Conservation (phyloP, 2,329 filamentous ascomycete species). For the Mycocentrospora acerina region DNA sequence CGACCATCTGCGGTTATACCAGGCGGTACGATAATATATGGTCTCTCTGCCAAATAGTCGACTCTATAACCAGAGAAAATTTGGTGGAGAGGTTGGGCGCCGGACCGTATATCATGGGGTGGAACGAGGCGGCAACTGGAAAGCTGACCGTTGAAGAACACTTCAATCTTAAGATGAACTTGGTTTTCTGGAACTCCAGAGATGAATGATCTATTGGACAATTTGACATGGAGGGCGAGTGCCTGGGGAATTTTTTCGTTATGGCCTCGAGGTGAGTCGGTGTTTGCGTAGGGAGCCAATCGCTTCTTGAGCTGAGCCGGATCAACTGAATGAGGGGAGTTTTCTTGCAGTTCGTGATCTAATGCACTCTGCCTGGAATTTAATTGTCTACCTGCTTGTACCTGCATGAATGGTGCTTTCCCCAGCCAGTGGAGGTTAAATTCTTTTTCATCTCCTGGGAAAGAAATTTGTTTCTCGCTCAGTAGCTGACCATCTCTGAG, state of each 20-base stretch:
- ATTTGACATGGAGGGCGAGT: slow-evolving; percentile 33
- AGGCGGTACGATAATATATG: slow-evolving; percentile 46
- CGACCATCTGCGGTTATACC: slow-evolving; percentile 24
- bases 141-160: slow-evolving; percentile 51
- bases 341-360: too few species aligned
- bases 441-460: slow-evolving; percentile 24
- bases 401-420: slow-evolving; percentile 36
- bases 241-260: slow-evolving; percentile 15
- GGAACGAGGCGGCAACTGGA: slow-evolving; percentile 34
- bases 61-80: slow-evolving; percentile 45
- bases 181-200: slow-evolving; percentile 17
- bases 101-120: slow-evolving; percentile 18
- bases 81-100: slow-evolving; percentile 20
- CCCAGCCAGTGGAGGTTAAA: slow-evolving; percentile 33
- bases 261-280: not conserved
- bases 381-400: slow-evolving; percentile 21
- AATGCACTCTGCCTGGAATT: too few species aligned
- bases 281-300: not conserved
- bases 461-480: slow-evolving; percentile 24
- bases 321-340: too few species aligned
- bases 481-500: slow-evolving; percentile 22
- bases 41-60: slow-evolving; percentile 45
- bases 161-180: slow-evolving; percentile 50
- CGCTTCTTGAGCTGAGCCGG: too few species aligned
- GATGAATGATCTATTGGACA: slow-evolving; percentile 35